These are phyloP conservation scores for Astragalus glycyphyllos DNA, from an alignment of 306 rosid species.

Conservation along the genomic window DNA sequence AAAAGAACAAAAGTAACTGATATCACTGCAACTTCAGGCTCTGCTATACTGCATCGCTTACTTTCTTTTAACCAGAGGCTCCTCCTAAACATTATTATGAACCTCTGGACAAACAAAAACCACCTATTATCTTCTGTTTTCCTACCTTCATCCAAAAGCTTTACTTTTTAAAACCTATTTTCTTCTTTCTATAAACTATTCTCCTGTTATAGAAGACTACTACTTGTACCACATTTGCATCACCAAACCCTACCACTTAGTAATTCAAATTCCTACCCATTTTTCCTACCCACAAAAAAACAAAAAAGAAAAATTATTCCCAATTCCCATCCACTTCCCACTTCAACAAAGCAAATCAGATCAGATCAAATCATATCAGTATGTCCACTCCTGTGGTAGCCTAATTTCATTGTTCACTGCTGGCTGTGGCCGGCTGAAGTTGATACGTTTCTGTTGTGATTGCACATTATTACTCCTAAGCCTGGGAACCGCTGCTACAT, in stretches of 20 bases:
- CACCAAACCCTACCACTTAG: constrained; percentile 7
- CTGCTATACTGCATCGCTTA: background rate
- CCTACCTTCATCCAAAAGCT: background rate
- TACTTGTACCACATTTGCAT: constrained; percentile 11
- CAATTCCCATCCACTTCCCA: background rate
- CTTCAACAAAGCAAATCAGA: constrained; percentile 4
- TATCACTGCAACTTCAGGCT: constrained; percentile 40
- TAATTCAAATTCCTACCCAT: constrained; percentile 23
- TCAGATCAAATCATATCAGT: constrained; percentile 40
- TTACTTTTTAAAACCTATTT: constrained; percentile 28
- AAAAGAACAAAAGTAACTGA: constrained; percentile 50
- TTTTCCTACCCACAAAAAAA: constrained; percentile 6
- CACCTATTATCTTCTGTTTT: background rate
- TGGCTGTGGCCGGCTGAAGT: constrained; percentile 41
- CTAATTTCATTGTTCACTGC: constrained; percentile 59
- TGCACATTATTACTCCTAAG: constrained; percentile 32
- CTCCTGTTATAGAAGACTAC: constrained; percentile 23
- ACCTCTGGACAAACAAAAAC: background rate
- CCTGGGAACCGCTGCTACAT: constrained; percentile 46
- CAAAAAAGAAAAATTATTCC: constrained; percentile 1
- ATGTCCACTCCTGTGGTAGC: constrained; percentile 92
- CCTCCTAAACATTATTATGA: constrained; percentile 39
- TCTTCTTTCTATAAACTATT: constrained; percentile 39
- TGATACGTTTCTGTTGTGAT: constrained; percentile 51
- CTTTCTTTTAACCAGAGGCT: constrained; percentile 29